Evolutionary conservation across 1,284 basidiomycete genomes (phyloP).

Genomic region (Taiwanofungus camphoratus): DNA sequence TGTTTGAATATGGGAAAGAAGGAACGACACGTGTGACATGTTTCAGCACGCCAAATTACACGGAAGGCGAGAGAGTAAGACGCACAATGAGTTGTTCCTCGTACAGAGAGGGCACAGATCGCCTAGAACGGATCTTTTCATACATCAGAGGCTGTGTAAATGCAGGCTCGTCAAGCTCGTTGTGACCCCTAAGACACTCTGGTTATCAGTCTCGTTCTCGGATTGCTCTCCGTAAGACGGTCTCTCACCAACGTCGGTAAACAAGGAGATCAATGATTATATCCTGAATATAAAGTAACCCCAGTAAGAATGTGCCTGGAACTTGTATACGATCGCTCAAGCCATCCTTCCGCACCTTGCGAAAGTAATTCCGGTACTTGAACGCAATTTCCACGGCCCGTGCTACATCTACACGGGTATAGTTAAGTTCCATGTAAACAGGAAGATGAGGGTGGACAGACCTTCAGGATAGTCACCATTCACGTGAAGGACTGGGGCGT

Average conservation of each 20-base stretch:
- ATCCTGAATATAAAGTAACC: conserved; percentile 38
- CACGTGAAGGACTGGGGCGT: conserved; percentile 85
- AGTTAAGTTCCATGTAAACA: neutral
- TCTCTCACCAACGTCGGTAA: conserved; percentile 72
- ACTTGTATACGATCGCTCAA: too few species aligned
- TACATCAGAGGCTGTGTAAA: conserved; percentile 92
- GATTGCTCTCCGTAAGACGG: neutral
- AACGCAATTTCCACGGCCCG: conserved; percentile 77
- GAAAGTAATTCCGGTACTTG: conserved; percentile 79
- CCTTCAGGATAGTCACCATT: conserved; percentile 90
- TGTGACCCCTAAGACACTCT: conserved; percentile 57
- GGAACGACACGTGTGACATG: neutral
- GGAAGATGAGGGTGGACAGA: conserved; percentile 22
- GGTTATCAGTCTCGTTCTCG: neutral
- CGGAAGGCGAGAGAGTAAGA: conserved; percentile 3
- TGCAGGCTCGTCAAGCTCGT: conserved; percentile 86
- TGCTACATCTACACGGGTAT: conserved; percentile 53
- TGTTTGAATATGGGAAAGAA: conserved; percentile 1
- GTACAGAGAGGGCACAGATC: conserved; percentile 77
- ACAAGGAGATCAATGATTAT: conserved; percentile 85
- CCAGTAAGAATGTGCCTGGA: too few species aligned
- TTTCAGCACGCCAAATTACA: neutral
- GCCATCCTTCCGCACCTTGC: conserved; percentile 60
- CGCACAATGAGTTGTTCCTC: conserved; percentile 70
- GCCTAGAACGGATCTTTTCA: conserved; percentile 70